Conservation (phyloP, 306 rosid genomes). For the Lathyrus aphaca region DNA sequence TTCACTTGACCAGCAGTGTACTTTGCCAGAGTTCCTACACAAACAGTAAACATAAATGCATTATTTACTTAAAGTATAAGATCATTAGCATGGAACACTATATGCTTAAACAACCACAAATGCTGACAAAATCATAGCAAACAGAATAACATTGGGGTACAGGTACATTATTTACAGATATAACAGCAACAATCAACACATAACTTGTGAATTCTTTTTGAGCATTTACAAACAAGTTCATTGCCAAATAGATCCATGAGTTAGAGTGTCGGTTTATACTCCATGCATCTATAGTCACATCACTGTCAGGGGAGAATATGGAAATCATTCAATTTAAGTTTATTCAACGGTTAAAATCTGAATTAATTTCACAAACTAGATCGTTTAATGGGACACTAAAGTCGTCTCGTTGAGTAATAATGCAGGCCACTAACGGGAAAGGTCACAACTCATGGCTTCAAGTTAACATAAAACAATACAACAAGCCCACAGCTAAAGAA, state of each 20-base stretch:
- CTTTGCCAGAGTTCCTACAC: slow-evolving; percentile 92
- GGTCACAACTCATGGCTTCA: slow-evolving; percentile 3
- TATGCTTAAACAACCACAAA: slow-evolving; percentile 21
- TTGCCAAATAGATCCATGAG: slow-evolving; percentile 18
- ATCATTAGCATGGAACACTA: slow-evolving; percentile 18
- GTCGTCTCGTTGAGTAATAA: slow-evolving; percentile 16
- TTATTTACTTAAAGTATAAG: slow-evolving; percentile 29
- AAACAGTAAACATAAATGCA: slow-evolving; percentile 29
- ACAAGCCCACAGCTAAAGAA: slow-evolving; percentile 26
- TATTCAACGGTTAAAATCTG: slow-evolving; percentile 7
- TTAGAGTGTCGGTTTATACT: slow-evolving; percentile 8
- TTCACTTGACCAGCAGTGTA: slow-evolving; percentile 95
- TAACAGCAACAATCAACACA: slow-evolving; percentile 17
- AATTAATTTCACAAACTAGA: slow-evolving; percentile 21
- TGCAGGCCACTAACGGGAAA: slow-evolving; percentile 8
- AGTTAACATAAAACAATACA: slow-evolving; percentile 37
- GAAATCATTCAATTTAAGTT: slow-evolving; percentile 11
- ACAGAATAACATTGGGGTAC: slow-evolving; percentile 10
- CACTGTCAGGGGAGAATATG: slow-evolving; percentile 30
- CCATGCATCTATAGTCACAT: slow-evolving; percentile 12
- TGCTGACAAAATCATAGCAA: slow-evolving; percentile 4
- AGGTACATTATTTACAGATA: slow-evolving; percentile 8
- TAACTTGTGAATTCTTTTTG: slow-evolving; percentile 9
- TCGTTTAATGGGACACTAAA: slow-evolving; percentile 6
- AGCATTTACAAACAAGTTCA: slow-evolving; percentile 5